Conservation (phyloP, 495 filamentous ascomycete genomes). For the Penicillium silybi region DNA sequence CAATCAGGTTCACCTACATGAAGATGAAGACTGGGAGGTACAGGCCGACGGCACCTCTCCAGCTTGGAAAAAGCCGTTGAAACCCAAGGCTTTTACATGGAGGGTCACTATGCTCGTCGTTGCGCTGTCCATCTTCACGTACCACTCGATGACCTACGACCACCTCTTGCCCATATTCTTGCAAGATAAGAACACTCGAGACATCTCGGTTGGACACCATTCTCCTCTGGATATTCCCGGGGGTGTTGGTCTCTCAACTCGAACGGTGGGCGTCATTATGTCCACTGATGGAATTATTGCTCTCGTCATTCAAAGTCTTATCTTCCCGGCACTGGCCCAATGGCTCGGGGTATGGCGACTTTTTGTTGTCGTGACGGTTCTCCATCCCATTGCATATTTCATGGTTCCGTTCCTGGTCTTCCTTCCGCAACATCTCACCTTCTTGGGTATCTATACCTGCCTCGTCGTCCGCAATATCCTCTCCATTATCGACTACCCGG, state of each 20-base stretch:
- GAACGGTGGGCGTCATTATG: conserved; percentile 74
- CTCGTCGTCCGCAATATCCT: conserved; percentile 70
- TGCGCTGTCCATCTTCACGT: conserved; percentile 77
- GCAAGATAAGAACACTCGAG: conserved; percentile 56
- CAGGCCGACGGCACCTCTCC: conserved; percentile 43
- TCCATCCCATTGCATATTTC: conserved; percentile 74
- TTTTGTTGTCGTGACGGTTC: conserved; percentile 66
- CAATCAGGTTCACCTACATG: conserved; percentile 50
- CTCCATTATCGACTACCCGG: conserved; percentile 71
- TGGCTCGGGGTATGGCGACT: conserved; percentile 70
- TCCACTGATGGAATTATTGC: conserved; percentile 75
- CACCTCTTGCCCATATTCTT: conserved; percentile 81
- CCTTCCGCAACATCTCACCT: conserved; percentile 54
- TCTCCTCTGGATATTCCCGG: conserved; percentile 61
- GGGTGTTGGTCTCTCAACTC: conserved; percentile 68
- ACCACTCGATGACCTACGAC: conserved; percentile 85
- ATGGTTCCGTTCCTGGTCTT: conserved; percentile 67
- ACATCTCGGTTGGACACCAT: conserved; percentile 17
- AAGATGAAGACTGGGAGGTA: conserved; percentile 47
- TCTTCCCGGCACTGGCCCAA: conserved; percentile 69
- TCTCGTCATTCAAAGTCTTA: conserved; percentile 69
- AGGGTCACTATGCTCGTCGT: conserved; percentile 65
- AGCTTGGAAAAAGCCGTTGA: conserved; percentile 25
- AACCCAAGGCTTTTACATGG: conserved; percentile 57
- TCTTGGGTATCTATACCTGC: conserved; percentile 68